A percentile compares a stretch with the other conserved stretches of the same genome.
Conservation (phyloP, 1,284 basidiomycete genomes). For the Tylopilus sp. region DNA sequence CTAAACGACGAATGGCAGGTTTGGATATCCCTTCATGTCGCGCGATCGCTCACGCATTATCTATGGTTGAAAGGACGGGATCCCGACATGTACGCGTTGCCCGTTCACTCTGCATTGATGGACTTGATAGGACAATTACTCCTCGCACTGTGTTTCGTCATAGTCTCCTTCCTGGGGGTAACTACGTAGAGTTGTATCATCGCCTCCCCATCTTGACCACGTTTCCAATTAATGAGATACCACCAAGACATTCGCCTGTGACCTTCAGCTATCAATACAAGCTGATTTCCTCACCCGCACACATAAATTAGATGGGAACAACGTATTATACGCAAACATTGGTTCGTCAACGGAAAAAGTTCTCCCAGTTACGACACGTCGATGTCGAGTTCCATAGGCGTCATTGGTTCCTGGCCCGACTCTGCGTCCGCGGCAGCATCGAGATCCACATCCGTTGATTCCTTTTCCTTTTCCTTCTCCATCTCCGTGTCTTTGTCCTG, state of each 20-base stretch:
- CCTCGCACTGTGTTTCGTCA: conserved; percentile 70
- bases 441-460: conserved; percentile 28
- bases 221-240: not conserved
- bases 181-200: conserved; percentile 11
- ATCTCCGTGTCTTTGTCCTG: conserved; percentile 35
- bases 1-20: conserved; percentile 44
- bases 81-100: conserved; percentile 92
- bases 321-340: not conserved
- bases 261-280: not conserved
- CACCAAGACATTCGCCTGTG: not conserved
- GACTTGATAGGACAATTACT: conserved; percentile 90
- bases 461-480: conserved; percentile 34
- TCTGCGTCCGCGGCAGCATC: conserved; percentile 29
- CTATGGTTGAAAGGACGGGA: conserved; percentile 84
- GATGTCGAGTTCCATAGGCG: conserved; percentile 32
- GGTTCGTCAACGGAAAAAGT: not conserved
- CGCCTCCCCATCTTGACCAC: not conserved
- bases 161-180: conserved; percentile 46
- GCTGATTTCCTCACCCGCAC: not conserved
- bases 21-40: conserved; percentile 63
- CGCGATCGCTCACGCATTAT: conserved; percentile 68
- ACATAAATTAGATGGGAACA: not conserved
- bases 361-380: conserved; percentile 21
- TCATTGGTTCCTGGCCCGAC: conserved; percentile 31
- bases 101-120: conserved; percentile 85